Evolutionary conservation across 495 filamentous ascomycete genomes (phyloP).

Genomic region (Oidiodendron maius): DNA sequence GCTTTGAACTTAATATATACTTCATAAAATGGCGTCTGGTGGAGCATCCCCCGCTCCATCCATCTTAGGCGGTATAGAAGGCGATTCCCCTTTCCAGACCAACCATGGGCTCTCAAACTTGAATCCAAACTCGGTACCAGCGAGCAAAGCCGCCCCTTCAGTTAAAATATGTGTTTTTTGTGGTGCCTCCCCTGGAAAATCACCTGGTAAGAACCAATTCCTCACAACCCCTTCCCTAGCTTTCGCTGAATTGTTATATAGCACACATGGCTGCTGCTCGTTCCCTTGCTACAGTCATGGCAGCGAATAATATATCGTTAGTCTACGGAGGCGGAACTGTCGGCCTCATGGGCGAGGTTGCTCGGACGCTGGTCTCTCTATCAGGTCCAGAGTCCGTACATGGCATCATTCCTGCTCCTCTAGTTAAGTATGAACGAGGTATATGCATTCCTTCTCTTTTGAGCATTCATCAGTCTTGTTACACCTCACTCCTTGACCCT

Average conservation of each 20-base stretch:
- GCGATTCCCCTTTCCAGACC: conserved; percentile 21
- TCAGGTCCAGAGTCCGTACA: conserved; percentile 79
- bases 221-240: conserved; percentile 9
- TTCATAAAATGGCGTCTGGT: conserved; percentile 37
- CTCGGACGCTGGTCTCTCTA: conserved; percentile 78
- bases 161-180: conserved; percentile 74
- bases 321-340: conserved; percentile 94
- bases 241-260: not conserved
- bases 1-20: too few species aligned
- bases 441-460: too few species aligned
- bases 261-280: conserved; percentile 66
- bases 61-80: conserved; percentile 16
- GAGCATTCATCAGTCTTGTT: too few species aligned
- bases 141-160: conserved; percentile 16
- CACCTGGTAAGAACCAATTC: conserved; percentile 31
- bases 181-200: conserved; percentile 66
- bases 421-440: conserved; percentile 75
- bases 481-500: too few species aligned
- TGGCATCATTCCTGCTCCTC: conserved; percentile 83
- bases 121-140: conserved; percentile 10
- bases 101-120: conserved; percentile 7
- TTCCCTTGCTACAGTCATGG: conserved; percentile 67
- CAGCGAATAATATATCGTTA: conserved; percentile 66
- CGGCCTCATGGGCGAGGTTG: conserved; percentile 91
- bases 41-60: conserved; percentile 32